Base-by-base conservation (phyloP, 345 rosid species). In the Eutrema yunnanense region DNA sequence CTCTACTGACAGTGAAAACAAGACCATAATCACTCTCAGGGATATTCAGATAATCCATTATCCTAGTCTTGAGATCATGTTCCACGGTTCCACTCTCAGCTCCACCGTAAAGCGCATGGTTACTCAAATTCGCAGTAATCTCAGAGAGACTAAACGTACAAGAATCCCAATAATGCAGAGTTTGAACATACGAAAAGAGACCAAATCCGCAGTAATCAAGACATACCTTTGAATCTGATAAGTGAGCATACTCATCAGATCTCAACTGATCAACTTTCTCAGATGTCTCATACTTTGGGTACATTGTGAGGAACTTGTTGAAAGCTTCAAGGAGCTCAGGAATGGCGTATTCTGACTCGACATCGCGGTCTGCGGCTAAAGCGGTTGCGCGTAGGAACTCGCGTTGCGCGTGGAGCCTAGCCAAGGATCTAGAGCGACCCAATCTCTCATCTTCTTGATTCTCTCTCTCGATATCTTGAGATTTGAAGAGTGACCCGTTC, bases 201-300 rank as follows among this genome's bases (percentile, higher is more conserved):
- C 96, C 96, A 73, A 86, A 88, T 38, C 96, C 96, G 64, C 93
- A 90, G 70, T 88, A 88, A 84, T 90, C 96, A 64, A 90, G 96
- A 40, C 96, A 90, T 83, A 88, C 93, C 88, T 84, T 88, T 2
- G 85, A 72, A 71, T 82, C 90, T 2, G 86, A 81, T 10, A 90
- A 80, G 56, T 88, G 90, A 12, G 66, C 80, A 79, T 90, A 90
- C 67, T 90, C 94, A 11, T 83, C 81, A 53, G 76, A 66, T 63
- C 96, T 83, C 85, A 88, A 57, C 30, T 83, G 86, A 71, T 88
- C 94, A 69, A 90, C 68, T 77, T 73, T 90, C 73, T 90, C 96
- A 1, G 96, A 78, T 3, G 80, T 80, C 54, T 86, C 81, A 57
- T 81, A 90, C 78, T 85, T 88, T 29, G 96, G 96, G 50, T 90